Evolutionary conservation across 768 basidiomycete genomes (phyloP), one percentile per base, ranked within the genome.

Genomic region (Pleurotus djamor): DNA sequence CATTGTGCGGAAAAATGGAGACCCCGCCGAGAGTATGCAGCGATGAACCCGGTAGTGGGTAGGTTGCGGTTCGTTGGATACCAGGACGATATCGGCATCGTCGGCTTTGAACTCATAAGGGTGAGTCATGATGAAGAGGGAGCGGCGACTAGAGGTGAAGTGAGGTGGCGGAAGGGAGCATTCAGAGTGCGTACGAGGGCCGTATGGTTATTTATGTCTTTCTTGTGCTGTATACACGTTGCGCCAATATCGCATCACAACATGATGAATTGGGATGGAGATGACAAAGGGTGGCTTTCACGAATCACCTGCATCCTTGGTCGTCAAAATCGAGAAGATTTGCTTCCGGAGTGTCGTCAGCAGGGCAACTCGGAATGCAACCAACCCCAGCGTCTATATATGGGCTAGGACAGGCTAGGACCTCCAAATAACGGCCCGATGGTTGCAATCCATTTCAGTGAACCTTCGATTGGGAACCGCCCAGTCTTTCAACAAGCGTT

Each of bases 1-100:
- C 76, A 82, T 76, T 38, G 80, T 74, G 33, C 69, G 66, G 64
- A 83, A 83, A 67, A 84, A 81, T 13, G 79, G 72, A 9, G 83
- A 84, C 3, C 80, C 76, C n/a, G 69, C 66, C 21, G 73, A 69
- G 52, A 84, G 72, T 52, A 83, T 72, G 65, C 75, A 55, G 28
- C 78, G 52, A 63, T 80, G 82, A 28, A 79, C 76, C 37, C 68
- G 69, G 63, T 82, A 80, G 57, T 77, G 74, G 60, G 71, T 64
- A 4, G 54, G 70, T 65, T 59, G 51, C 17, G 51, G 0, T 17
- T 59, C 59, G 57, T 55, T 57, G 0, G 80, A 77, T 49, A 77
- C 76, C 58, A 83, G 68, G 55, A 78, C 63, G 64, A 79, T 56
- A 63, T 83, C 82, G 6, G 79, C 76, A 58, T 79, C 77, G 38